Evolutionary conservation across 148 eudicot genomes (phyloP).

Genomic region (Fallopia convolvulus): DNA sequence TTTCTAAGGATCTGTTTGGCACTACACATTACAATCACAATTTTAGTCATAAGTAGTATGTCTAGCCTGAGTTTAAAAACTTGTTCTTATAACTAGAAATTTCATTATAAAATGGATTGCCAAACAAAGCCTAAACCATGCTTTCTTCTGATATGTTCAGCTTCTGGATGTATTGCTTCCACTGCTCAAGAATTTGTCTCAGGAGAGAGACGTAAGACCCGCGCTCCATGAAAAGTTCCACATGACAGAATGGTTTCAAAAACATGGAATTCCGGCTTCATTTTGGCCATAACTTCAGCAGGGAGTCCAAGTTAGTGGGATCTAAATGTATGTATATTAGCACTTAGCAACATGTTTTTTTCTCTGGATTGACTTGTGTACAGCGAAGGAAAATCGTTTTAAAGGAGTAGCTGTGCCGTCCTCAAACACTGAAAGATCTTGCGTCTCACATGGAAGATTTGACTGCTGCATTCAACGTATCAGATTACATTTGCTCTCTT

Average conservation of each 20-base stretch:
- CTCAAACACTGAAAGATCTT: background rate
- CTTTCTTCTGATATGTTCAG: constrained; percentile 26
- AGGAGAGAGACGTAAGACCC: constrained; percentile 71
- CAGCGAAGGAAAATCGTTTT: constrained; percentile 2
- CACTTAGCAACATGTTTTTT: constrained; percentile 3
- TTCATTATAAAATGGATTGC: too few species aligned
- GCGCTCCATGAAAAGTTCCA: constrained; percentile 69
- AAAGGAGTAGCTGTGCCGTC: background rate
- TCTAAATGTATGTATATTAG: constrained; percentile 5
- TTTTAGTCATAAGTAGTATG: too few species aligned
- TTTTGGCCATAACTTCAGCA: constrained; percentile 27
- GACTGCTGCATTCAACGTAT: constrained; percentile 2
- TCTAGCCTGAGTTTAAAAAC: too few species aligned
- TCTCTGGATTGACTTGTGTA: constrained; percentile 10
- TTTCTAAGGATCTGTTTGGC: background rate
- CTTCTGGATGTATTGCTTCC: constrained; percentile 89
- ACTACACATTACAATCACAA: too few species aligned
- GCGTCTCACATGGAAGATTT: background rate
- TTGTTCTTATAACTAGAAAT: too few species aligned
- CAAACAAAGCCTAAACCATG: background rate
- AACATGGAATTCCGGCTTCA: constrained; percentile 78
- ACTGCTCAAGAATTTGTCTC: constrained; percentile 67
- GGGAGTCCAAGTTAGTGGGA: background rate
- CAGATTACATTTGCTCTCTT: background rate
- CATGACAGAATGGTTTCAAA: constrained; percentile 97